These are phyloP conservation scores for Ganoderma multipileum DNA, from an alignment of 1,284 basidiomycete species.

Conservation along the genomic window DNA sequence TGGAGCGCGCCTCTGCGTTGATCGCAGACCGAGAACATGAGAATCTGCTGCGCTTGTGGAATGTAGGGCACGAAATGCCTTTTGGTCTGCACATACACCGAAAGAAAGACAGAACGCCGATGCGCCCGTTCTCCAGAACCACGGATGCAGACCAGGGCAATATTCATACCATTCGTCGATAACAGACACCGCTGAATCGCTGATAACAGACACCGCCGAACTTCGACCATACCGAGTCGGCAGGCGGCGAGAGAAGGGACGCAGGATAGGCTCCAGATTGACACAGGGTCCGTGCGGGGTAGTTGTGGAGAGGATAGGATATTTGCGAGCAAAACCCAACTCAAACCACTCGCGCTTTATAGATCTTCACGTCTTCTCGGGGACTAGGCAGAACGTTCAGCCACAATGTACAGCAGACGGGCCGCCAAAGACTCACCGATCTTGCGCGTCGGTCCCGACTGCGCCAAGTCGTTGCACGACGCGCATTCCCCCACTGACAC, in stretches of 20 bases:
- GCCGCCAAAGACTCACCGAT: conserved; percentile 58
- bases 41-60: background rate
- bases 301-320: background rate
- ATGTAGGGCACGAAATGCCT: background rate
- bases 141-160: background rate
- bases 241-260: conserved; percentile 2
- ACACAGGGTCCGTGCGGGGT: background rate
- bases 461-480: conserved; percentile 85
- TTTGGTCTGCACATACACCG: background rate
- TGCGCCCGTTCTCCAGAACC: background rate
- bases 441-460: conserved; percentile 80
- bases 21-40: conserved; percentile 7
- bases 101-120: background rate
- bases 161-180: conserved; percentile 2
- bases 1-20: conserved; percentile 10
- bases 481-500: conserved; percentile 86
- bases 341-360: conserved; percentile 67
- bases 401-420: conserved; percentile 18
- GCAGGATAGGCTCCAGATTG: conserved; percentile 1
- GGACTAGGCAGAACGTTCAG: conserved; percentile 55
- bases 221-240: conserved; percentile 3
- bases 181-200: background rate
- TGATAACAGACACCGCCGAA: background rate
- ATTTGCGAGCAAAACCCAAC: background rate
- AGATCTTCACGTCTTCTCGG: conserved; percentile 80